A percentile compares a stretch with the other conserved stretches of the same genome.
These are phyloP conservation scores for Pseudocercospora macadamiae DNA, from an alignment of 2,329 filamentous ascomycete species.

Conservation along the genomic window DNA sequence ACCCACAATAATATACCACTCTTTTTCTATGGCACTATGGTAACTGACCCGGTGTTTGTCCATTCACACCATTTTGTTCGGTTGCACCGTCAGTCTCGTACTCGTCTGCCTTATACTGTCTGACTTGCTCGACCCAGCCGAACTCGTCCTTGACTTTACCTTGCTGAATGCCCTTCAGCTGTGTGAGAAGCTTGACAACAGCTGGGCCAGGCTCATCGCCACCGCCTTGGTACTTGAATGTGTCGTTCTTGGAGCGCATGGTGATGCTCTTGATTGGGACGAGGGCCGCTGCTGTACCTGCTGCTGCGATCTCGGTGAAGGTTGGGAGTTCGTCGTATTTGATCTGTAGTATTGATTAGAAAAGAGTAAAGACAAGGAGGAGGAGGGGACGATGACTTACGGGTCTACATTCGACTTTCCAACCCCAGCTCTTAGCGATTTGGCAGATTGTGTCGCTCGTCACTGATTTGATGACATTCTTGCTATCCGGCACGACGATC, in stretches of 20 bases:
- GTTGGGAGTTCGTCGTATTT: conserved; percentile 63
- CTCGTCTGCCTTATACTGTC: conserved; percentile 41
- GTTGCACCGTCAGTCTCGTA: conserved; percentile 29
- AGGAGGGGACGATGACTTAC: conserved; percentile 53
- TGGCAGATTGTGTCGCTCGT: conserved; percentile 78
- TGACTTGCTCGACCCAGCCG: conserved; percentile 65
- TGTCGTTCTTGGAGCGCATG: conserved; percentile 61
- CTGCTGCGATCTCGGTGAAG: conserved; percentile 84
- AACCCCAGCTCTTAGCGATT: conserved; percentile 78
- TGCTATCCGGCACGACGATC: conserved; percentile 83
- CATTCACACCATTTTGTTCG: conserved; percentile 21
- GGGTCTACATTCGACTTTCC: conserved; percentile 76
- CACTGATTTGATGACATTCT: conserved; percentile 83
- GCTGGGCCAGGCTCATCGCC: conserved; percentile 73
- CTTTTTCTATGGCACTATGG: conserved; percentile 21
- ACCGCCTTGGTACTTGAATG: conserved; percentile 58
- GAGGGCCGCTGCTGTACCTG: conserved; percentile 86
- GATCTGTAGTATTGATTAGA: too few species aligned
- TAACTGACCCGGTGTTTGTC: conserved; percentile 27
- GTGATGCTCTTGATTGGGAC: conserved; percentile 93
- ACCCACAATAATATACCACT: too few species aligned
- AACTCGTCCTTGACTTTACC: conserved; percentile 78
- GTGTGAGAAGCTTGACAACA: conserved; percentile 71
- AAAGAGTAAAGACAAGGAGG: too few species aligned
- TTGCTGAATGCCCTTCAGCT: conserved; percentile 82